These are phyloP conservation scores for Scleroderma bovista DNA, from an alignment of 768 basidiomycete genomes.

Conservation along the genomic window DNA sequence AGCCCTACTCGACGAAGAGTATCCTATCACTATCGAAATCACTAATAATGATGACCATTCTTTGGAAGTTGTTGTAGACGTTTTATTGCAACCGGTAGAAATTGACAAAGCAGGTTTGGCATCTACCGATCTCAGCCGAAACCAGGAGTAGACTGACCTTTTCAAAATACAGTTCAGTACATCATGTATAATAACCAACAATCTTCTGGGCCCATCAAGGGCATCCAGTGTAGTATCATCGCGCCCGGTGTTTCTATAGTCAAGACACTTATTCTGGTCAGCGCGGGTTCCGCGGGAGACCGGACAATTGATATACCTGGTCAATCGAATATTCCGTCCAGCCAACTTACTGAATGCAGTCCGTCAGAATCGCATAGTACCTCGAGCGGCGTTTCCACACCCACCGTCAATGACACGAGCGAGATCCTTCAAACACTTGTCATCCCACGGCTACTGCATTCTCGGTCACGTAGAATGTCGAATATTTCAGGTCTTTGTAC, in stretches of 20 bases:
- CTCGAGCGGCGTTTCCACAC: slow-evolving; percentile 14
- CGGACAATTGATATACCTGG: slow-evolving; percentile 79
- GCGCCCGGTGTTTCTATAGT: slow-evolving; percentile 48
- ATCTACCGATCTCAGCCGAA: background rate
- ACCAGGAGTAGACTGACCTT: background rate
- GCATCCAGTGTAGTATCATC: slow-evolving; percentile 60
- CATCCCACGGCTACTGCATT: slow-evolving; percentile 65
- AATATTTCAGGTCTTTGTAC: slow-evolving; percentile 43
- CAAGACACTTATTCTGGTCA: slow-evolving; percentile 62
- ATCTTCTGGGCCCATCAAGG: slow-evolving; percentile 73
- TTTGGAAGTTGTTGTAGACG: slow-evolving; percentile 64
- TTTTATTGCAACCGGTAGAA: slow-evolving; percentile 77
- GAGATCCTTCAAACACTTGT: slow-evolving; percentile 65
- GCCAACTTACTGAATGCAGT: background rate
- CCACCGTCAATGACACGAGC: slow-evolving; percentile 22
- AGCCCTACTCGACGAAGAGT: slow-evolving; percentile 78
- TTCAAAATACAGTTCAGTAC: slow-evolving; percentile 45
- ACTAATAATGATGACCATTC: slow-evolving; percentile 66
- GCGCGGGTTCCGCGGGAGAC: slow-evolving; percentile 59
- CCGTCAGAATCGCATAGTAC: slow-evolving; percentile 2
- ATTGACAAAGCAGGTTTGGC: slow-evolving; percentile 63
- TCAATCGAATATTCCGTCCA: slow-evolving; percentile 43
- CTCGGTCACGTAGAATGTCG: slow-evolving; percentile 44
- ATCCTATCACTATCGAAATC: slow-evolving; percentile 66
- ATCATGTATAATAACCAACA: slow-evolving; percentile 57